Base-by-base conservation (phyloP, 2,329 filamentous ascomycete genomes). In the Teratosphaeria pseudoeucalypti region DNA sequence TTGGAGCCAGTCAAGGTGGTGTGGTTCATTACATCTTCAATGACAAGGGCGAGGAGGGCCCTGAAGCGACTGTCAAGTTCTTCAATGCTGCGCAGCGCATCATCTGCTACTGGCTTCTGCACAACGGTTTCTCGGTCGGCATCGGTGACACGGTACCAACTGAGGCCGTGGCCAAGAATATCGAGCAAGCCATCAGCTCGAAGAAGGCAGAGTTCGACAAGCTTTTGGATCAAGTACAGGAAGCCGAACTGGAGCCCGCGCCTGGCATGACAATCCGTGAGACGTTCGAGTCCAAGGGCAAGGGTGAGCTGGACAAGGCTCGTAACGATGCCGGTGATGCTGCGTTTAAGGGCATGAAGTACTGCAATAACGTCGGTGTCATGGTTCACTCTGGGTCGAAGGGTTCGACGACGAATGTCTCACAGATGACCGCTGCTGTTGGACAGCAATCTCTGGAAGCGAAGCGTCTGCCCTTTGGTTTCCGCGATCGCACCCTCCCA, bases 261-360 rank as follows among this genome's bases (percentile, higher is more conserved):
- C 94, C 94, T 52, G 94, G 94, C 83, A 96, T 99, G 92, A 99
- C 95, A 65, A 88, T 99, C 61, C 89, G 95, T 79, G 91, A 96
- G 72, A 97, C 94, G 0, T 99, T 99, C 72, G 94, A 99, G 77
- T 95, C 89, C 78, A 92, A 95, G 77, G 94, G 96, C 37, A 95
- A 92, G 55, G 91, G 92, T 74, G 90, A 90, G 59, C 80, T 99
- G 58, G 97, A 99, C 77, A 90, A 88, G 64, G 92, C 92, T 72
- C 92, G 92, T 88, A 94, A 99, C 72, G 89, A 92, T 74, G 94
- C 94, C 71, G 94, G 94, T 86, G 92, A 88, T 26, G 88, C 86
- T 56, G 95, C 94, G 0, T 89, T 95, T 75, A 87, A 90, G 77
- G 91, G 89, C 80, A 78, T 99, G 73, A 96, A 96, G 78, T 90